phyloP scores from a whole-genome alignment of 78 protist species.

The Monocercomonoides exilis region DNA sequence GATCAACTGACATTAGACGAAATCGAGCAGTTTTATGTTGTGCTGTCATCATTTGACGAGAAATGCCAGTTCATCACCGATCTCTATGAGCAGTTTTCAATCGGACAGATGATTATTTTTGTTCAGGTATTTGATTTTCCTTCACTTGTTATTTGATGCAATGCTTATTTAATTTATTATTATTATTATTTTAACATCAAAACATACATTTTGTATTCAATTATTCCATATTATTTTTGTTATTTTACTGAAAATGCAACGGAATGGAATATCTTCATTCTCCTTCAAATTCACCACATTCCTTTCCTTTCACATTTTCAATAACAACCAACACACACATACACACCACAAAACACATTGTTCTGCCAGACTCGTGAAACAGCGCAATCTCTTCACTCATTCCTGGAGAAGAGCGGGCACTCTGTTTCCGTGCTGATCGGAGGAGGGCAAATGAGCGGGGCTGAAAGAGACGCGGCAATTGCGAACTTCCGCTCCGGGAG shows the following conservation, averaged over 20 bases:
- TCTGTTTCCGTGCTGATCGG: neutral
- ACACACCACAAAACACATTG: too few species aligned
- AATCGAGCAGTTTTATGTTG: constrained; percentile 32
- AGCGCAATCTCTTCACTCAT: neutral
- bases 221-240: too few species aligned
- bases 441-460: neutral
- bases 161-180: too few species aligned
- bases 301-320: too few species aligned
- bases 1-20: constrained; percentile 41
- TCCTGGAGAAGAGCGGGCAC: neutral
- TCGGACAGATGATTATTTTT: neutral
- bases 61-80: neutral
- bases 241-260: too few species aligned
- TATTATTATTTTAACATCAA: too few species aligned
- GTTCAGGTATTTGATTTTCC: neutral
- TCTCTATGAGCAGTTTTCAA: neutral
- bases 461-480: neutral
- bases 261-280: too few species aligned
- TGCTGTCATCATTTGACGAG: neutral
- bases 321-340: too few species aligned
- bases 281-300: too few species aligned
- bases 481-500: neutral
- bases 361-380: neutral
- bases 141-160: neutral
- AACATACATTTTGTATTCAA: too few species aligned